Percentiles rank a stretch among this genome's conserved stretches.
Conservation (phyloP, 768 basidiomycete species). For the Cystobasidium onofrii region DNA sequence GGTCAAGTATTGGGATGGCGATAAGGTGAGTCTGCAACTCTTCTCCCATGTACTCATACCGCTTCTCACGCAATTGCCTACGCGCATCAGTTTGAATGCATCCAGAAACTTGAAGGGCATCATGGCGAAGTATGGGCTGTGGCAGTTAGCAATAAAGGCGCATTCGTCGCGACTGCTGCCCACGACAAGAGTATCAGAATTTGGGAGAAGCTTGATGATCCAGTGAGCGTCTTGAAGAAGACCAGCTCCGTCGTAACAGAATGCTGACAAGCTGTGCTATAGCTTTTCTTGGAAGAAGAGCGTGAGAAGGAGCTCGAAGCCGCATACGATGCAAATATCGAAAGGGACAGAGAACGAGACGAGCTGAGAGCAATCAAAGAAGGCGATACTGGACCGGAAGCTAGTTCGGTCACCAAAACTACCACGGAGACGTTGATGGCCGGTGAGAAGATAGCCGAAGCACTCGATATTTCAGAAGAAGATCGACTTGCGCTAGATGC, state of each 20-base stretch:
- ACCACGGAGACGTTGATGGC: constrained; percentile 94
- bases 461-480: constrained; percentile 77
- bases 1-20: constrained; percentile 98
- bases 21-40: constrained; percentile 63
- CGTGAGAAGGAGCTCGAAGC: constrained; percentile 86
- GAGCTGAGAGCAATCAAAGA: constrained; percentile 35
- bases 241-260: background rate
- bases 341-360: constrained; percentile 55
- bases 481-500: constrained; percentile 61
- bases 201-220: constrained; percentile 99
- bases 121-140: constrained; percentile 95
- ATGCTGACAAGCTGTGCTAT: background rate
- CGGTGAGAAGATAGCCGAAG: constrained; percentile 92
- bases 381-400: constrained; percentile 53
- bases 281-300: constrained; percentile 97
- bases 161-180: constrained; percentile 91
- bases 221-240: constrained; percentile 51
- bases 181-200: constrained; percentile 97
- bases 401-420: constrained; percentile 74
- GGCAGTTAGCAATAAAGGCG: constrained; percentile 72
- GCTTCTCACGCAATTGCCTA: too few relatives aligned
- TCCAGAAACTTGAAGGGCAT: constrained; percentile 91
- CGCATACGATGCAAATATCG: constrained; percentile 70
- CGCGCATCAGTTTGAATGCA: constrained; percentile 69
- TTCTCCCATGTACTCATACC: too few relatives aligned